Percentiles rank a stretch among this genome's conserved stretches.
These are phyloP conservation scores for Ampelomyces quisqualis DNA, from an alignment of 2,329 filamentous ascomycete genomes.

Conservation along the genomic window DNA sequence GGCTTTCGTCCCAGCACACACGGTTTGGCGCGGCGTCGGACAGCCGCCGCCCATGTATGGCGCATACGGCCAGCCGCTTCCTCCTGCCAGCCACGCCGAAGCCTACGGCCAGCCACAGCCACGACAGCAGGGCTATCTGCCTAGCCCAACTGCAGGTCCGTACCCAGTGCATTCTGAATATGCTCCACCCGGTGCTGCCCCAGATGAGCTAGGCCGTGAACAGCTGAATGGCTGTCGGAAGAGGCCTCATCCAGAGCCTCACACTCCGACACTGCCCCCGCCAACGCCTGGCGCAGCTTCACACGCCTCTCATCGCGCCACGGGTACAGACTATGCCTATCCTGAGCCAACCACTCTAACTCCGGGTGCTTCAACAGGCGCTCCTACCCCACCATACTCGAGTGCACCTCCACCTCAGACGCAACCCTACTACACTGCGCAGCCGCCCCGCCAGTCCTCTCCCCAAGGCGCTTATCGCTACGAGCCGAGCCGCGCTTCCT, in stretches of 20 bases:
- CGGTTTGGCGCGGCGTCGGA: conserved; percentile 56
- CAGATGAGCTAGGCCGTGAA: conserved; percentile 44
- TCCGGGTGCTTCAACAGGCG: conserved; percentile 49
- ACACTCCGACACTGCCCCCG: conserved; percentile 53
- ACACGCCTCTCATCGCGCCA: conserved; percentile 42
- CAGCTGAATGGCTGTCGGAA: conserved; percentile 47
- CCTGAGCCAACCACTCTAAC: conserved; percentile 49
- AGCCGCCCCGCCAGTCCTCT: conserved; percentile 44
- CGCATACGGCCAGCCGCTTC: conserved; percentile 54
- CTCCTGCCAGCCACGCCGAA: conserved; percentile 39
- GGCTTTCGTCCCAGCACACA: conserved; percentile 72
- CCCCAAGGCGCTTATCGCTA: conserved; percentile 48
- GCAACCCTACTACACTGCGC: conserved; percentile 46
- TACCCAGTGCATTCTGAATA: conserved; percentile 41
- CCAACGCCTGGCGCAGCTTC: conserved; percentile 49
- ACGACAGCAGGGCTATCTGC: conserved; percentile 47
- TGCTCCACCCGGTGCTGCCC: conserved; percentile 36
- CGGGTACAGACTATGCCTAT: conserved; percentile 45
- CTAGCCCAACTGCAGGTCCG: conserved; percentile 49
- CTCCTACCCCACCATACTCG: conserved; percentile 45
- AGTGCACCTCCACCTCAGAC: conserved; percentile 38
- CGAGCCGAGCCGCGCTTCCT: conserved; percentile 45
- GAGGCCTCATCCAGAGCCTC: conserved; percentile 51
- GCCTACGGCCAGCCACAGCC: conserved; percentile 36
- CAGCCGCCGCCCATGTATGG: conserved; percentile 54